Evolutionary conservation across 2,329 filamentous ascomycete genomes (phyloP).

Genomic region (Blastomyces parvus): DNA sequence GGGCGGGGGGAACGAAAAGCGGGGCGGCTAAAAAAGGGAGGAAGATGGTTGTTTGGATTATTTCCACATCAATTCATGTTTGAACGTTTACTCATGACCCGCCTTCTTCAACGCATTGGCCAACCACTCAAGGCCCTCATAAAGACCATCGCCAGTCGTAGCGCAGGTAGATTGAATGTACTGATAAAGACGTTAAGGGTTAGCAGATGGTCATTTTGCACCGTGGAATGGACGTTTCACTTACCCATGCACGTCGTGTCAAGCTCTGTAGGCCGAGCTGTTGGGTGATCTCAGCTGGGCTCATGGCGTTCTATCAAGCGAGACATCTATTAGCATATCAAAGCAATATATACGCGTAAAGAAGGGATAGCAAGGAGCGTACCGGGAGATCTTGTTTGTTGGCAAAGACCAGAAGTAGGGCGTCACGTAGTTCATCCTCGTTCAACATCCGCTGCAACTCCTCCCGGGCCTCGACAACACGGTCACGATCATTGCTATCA

Average conservation of each 20-base stretch:
- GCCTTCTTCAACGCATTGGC: constrained; percentile 71
- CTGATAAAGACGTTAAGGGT: constrained; percentile 39
- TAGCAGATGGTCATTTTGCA: constrained; percentile 1
- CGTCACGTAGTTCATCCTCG: constrained; percentile 96
- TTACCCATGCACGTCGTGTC: constrained; percentile 97
- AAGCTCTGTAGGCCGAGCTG: constrained; percentile 99
- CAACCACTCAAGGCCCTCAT: constrained; percentile 96
- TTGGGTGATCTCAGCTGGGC: constrained; percentile 98
- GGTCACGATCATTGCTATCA: constrained; percentile 96
- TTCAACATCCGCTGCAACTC: constrained; percentile 98
- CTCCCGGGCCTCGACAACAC: constrained; percentile 92
- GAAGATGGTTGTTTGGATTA: neutral
- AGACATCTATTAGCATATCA: constrained; percentile 23
- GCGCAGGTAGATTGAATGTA: constrained; percentile 99
- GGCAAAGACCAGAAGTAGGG: constrained; percentile 92
- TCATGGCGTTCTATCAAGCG: constrained; percentile 81
- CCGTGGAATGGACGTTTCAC: constrained; percentile 31
- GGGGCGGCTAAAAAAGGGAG: neutral
- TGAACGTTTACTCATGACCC: constrained; percentile 38
- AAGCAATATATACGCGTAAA: constrained; percentile 2
- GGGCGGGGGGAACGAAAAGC: neutral
- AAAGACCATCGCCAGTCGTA: constrained; percentile 97
- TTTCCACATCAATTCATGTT: constrained; percentile 13
- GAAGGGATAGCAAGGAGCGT: constrained; percentile 32
- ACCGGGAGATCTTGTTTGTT: constrained; percentile 99